phyloP scores from a whole-genome alignment of 1,284 basidiomycete species.

The Ustilago crameri region DNA sequence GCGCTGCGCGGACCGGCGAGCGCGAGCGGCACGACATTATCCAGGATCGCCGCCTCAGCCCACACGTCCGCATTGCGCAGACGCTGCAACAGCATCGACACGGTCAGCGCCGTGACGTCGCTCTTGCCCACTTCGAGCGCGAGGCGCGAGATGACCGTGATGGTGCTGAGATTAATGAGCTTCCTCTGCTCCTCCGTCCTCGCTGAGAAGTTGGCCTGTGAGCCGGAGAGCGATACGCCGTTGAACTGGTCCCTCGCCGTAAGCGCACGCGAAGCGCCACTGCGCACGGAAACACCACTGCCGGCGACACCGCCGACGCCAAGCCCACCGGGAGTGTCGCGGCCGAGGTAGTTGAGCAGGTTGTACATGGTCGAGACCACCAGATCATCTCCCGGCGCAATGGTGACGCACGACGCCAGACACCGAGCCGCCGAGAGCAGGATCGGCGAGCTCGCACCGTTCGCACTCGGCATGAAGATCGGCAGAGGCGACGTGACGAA shows the following conservation, averaged over 20 bases:
- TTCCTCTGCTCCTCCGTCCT: slow-evolving; percentile 83
- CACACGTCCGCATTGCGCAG: slow-evolving; percentile 83
- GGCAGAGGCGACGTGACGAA: slow-evolving; percentile 88
- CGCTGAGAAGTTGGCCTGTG: slow-evolving; percentile 45
- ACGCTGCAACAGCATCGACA: slow-evolving; percentile 91
- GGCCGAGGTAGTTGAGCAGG: slow-evolving; percentile 88
- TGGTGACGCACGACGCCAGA: slow-evolving; percentile 85
- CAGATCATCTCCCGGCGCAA: slow-evolving; percentile 87
- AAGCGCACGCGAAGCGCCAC: slow-evolving; percentile 69
- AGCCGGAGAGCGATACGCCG: slow-evolving; percentile 35
- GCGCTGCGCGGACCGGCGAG: slow-evolving; percentile 80
- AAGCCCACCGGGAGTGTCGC: slow-evolving; percentile 72
- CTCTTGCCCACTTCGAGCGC: slow-evolving; percentile 59
- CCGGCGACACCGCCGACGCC: slow-evolving; percentile 69
- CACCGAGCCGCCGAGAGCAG: slow-evolving; percentile 87
- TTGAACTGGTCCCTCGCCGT: slow-evolving; percentile 43
- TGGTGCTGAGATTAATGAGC: slow-evolving; percentile 86
- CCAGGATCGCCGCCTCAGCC: slow-evolving; percentile 88
- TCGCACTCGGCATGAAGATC: slow-evolving; percentile 77
- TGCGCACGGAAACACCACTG: slow-evolving; percentile 71
- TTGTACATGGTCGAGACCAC: slow-evolving; percentile 96
- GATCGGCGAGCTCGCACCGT: slow-evolving; percentile 76
- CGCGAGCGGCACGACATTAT: slow-evolving; percentile 89
- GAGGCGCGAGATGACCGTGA: slow-evolving; percentile 69
- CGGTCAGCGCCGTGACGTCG: slow-evolving; percentile 67